These are phyloP conservation scores for Antitrichia curtipendula DNA, from an alignment of 225 moss, liverwort and hornwort species.

Conservation along the genomic window DNA sequence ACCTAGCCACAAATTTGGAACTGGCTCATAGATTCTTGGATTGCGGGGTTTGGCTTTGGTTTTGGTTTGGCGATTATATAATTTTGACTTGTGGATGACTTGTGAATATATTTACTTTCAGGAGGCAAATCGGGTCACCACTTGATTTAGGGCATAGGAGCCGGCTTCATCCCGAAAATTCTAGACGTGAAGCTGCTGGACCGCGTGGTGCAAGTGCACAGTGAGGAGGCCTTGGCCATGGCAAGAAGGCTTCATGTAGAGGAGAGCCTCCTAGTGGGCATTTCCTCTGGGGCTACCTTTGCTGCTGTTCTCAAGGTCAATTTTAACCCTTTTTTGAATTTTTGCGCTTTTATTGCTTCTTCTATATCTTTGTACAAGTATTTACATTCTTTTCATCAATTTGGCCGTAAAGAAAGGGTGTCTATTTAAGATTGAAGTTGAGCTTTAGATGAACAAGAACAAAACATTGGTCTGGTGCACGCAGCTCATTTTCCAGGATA, in stretches of 20 bases:
- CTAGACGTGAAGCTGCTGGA: slow-evolving; percentile 47
- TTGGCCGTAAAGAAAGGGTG: not conserved
- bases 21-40: not conserved
- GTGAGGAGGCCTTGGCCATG: slow-evolving; percentile 41
- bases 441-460: not conserved
- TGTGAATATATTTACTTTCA: not conserved
- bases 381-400: not conserved
- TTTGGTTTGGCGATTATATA: not conserved
- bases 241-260: slow-evolving; percentile 55
- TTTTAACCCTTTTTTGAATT: too few relatives aligned
- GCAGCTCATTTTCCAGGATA: not conserved
- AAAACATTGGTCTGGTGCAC: not conserved
- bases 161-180: slow-evolving; percentile 53
- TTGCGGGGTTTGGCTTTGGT: not conserved
- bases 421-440: not conserved
- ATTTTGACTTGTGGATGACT: not conserved
- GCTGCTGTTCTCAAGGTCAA: slow-evolving; percentile 57
- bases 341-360: not conserved
- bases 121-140: slow-evolving; percentile 56
- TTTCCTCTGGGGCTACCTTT: slow-evolving; percentile 62
- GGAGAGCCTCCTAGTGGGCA: slow-evolving; percentile 71
- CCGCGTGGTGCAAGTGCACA: slow-evolving; percentile 29
- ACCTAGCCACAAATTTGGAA: too few relatives aligned
- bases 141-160: slow-evolving; percentile 59
- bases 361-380: not conserved